Base-by-base conservation (phyloP, 805 yeast species). In the Saturnispora galanensis region DNA sequence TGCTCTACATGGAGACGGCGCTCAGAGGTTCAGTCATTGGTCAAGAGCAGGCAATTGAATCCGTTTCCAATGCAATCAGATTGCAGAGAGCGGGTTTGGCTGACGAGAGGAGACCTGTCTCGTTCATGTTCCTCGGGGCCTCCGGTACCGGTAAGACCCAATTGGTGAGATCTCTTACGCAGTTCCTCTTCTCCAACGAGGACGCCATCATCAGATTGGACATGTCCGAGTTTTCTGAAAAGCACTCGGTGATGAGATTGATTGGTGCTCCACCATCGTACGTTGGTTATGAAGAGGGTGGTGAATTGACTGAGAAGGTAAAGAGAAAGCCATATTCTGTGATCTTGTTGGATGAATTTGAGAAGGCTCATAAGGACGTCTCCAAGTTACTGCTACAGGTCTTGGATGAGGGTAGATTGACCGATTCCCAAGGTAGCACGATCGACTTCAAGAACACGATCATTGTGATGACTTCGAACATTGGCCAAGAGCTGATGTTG, bases 111-210 rank as follows among this genome's bases (percentile, higher is more conserved):
- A 76, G 97, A 49, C 98, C 98, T 55, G 97, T 97, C 1, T 84
- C 95, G 45, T 93, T 93, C 64, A 82, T 90, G 83, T 93, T 93
- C 64, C 70, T 93, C 52, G 98, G 98, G 17, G 97, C 98, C 44
- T 93, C 98, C 0, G 98, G 98, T 67, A 90, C 97, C 0, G 98
- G 98, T 67, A 90, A 90, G 64, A 93, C 98, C 0, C 97, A 93
- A 63, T 72, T 93, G 42, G 89, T 97, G 7, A 90, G 93, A 62
- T 81, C 94, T 0, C 72, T 90, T 46, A 96, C 97, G 2, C 88
- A 87, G 55, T 93, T 93, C 56, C 65, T 90, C 55, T 93, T 93
- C 65, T 93, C 88, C 57, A 90, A 90, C 61, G 87, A 85, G 56
- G 72, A 78, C 37, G 77, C 96, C 9, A 88, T 90, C 31, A 78